Percentiles rank a stretch among this genome's conserved stretches.
Conservation (phyloP, 148 eudicot genomes). For the Pharnaceum exiguum region DNA sequence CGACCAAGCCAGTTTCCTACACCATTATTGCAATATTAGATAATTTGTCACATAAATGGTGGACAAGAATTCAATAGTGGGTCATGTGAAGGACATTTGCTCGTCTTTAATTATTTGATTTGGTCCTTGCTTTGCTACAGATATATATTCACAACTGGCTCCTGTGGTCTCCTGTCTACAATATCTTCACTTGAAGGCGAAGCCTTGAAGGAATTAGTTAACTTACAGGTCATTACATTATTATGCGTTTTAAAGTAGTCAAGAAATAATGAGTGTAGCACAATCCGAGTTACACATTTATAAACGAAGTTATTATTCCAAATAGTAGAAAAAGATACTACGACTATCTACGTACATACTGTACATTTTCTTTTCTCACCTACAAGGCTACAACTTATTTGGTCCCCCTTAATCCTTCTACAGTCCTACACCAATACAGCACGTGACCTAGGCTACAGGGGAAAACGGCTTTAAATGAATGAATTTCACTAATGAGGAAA, state of each 20-base stretch:
- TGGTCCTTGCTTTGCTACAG: conserved; percentile 19
- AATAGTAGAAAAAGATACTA: too few species aligned
- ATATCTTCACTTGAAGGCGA: conserved; percentile 3
- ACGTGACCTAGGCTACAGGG: conserved; percentile 21
- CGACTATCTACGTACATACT: too few species aligned
- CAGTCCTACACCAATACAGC: conserved; percentile 18
- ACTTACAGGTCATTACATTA: too few species aligned
- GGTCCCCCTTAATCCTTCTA: conserved; percentile 21
- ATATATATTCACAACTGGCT: conserved; percentile 10
- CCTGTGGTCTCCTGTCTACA: not conserved
- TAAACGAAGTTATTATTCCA: too few species aligned
- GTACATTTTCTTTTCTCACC: not conserved
- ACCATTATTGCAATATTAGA: conserved; percentile 10
- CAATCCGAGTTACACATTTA: too few species aligned
- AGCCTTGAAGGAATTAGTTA: conserved; percentile 1
- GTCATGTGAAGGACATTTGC: conserved; percentile 41
- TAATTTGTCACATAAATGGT: conserved; percentile 34
- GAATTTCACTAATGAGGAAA: conserved; percentile 20
- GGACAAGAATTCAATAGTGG: conserved; percentile 80
- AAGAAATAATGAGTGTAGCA: too few species aligned
- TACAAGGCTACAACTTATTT: conserved; percentile 25
- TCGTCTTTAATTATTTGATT: conserved; percentile 26
- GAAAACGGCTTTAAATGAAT: not conserved
- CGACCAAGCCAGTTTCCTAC: conserved; percentile 13
- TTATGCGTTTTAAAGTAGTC: too few species aligned